Conservation (phyloP, 768 basidiomycete genomes). For the Coprinopsis sp. region DNA sequence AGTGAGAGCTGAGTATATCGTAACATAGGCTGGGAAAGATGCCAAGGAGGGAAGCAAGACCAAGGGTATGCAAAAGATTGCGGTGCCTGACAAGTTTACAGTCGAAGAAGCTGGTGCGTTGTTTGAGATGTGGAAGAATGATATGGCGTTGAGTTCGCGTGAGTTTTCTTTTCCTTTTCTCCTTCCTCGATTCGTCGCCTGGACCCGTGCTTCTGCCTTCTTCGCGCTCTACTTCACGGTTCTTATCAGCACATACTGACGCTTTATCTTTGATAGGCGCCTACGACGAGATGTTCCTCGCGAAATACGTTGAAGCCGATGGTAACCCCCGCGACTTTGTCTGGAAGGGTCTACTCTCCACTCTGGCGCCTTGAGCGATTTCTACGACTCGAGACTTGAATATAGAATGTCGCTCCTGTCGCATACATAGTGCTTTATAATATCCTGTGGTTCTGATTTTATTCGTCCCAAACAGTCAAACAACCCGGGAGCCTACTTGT, state of each 20-base stretch:
- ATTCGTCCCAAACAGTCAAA: too few species aligned
- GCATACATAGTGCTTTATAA: too few species aligned
- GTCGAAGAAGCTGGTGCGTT: constrained; percentile 67
- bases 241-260: constrained; percentile 2
- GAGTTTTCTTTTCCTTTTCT: constrained; percentile 16
- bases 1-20: too few species aligned
- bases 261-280: neutral
- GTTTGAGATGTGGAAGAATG: constrained; percentile 73
- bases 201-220: neutral
- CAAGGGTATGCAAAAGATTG: constrained; percentile 36
- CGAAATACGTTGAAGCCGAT: constrained; percentile 70
- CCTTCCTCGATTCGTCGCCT: neutral
- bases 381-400: too few species aligned
- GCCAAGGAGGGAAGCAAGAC: constrained; percentile 33
- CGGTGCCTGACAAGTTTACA: constrained; percentile 52
- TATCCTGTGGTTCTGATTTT: too few species aligned
- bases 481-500: too few species aligned
- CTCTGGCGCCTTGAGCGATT: constrained; percentile 13
- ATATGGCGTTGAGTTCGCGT: constrained; percentile 51
- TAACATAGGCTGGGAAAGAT: too few species aligned
- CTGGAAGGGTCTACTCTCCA: constrained; percentile 53
- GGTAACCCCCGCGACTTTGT: constrained; percentile 83
- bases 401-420: too few species aligned
- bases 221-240: neutral
- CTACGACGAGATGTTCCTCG: constrained; percentile 56